Evolutionary conservation across 2,329 filamentous ascomycete genomes (phyloP).

Genomic region (Leptographium lundbergii): DNA sequence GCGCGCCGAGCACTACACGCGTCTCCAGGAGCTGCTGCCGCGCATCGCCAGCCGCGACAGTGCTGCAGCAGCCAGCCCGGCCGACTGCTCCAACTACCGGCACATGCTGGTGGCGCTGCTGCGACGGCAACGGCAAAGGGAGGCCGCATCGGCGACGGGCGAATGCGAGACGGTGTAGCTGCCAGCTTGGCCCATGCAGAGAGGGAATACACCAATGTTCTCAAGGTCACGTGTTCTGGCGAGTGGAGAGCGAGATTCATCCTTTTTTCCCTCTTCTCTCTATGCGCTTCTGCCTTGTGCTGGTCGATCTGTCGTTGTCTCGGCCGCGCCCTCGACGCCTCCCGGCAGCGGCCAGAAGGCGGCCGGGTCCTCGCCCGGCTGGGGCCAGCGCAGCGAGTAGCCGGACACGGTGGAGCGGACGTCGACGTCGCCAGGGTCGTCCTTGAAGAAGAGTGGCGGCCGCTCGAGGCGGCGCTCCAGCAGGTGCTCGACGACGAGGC

Average conservation of each 20-base stretch:
- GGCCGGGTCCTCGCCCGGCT: conserved; percentile 14
- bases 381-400: conserved; percentile 58
- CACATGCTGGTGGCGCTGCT: conserved; percentile 51
- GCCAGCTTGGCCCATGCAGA: too few species aligned
- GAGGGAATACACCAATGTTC: not conserved
- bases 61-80: not conserved
- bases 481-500: conserved; percentile 67
- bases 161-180: too few species aligned
- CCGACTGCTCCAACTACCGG: conserved; percentile 48
- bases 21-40: conserved; percentile 71
- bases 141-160: not conserved
- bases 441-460: conserved; percentile 71
- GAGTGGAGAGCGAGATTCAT: not conserved
- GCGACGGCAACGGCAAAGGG: conserved; percentile 37
- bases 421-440: conserved; percentile 74
- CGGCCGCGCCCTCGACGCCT: not conserved
- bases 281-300: not conserved
- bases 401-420: conserved; percentile 73
- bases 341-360: conserved; percentile 8
- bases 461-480: conserved; percentile 72
- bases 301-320: conserved; percentile 21
- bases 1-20: conserved; percentile 53
- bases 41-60: conserved; percentile 24
- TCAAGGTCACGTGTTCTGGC: not conserved
- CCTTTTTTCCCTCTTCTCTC: not conserved